Conservation (phyloP, 2,329 filamentous ascomycete genomes). For the Alternaria ventricosa region DNA sequence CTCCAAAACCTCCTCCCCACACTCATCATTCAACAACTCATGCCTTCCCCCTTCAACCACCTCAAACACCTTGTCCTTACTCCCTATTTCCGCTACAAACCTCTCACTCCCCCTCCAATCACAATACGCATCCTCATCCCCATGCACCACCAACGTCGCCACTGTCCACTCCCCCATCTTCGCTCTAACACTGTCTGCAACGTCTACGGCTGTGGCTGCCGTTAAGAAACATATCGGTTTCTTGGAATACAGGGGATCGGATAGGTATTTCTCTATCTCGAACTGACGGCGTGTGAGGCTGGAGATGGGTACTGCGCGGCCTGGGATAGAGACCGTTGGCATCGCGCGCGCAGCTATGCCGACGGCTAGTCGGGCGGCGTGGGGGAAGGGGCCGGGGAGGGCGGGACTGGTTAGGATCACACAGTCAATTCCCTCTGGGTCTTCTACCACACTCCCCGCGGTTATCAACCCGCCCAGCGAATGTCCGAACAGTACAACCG, state of each 20-base stretch:
- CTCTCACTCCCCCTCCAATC: slow-evolving; percentile 10
- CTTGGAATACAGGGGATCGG: slow-evolving; percentile 1
- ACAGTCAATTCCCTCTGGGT: rapidly evolving
- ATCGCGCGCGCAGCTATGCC: background rate
- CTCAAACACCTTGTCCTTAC: slow-evolving; percentile 3
- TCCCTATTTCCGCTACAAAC: slow-evolving; percentile 1
- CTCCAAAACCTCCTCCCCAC: slow-evolving; percentile 6
- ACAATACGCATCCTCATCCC: slow-evolving; percentile 11
- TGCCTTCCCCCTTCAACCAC: slow-evolving; percentile 9
- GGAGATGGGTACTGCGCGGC: background rate
- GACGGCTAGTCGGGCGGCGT: background rate
- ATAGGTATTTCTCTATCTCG: background rate
- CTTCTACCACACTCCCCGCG: background rate
- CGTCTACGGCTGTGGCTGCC: slow-evolving; percentile 9
- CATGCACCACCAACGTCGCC: slow-evolving; percentile 9
- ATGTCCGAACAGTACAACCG: background rate
- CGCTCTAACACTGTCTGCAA: background rate
- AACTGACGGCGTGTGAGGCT: background rate
- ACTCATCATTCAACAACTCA: slow-evolving; percentile 11
- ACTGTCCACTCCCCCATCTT: slow-evolving; percentile 1
- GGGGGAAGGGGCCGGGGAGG: background rate
- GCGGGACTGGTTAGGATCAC: background rate
- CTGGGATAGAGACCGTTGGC: background rate
- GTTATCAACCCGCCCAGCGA: background rate
- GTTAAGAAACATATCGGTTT: slow-evolving; percentile 5